Evolutionary conservation across 176 grass and related monocot species (phyloP), one percentile per base, ranked within the genome.

Genomic region (Oryza meyeriana): DNA sequence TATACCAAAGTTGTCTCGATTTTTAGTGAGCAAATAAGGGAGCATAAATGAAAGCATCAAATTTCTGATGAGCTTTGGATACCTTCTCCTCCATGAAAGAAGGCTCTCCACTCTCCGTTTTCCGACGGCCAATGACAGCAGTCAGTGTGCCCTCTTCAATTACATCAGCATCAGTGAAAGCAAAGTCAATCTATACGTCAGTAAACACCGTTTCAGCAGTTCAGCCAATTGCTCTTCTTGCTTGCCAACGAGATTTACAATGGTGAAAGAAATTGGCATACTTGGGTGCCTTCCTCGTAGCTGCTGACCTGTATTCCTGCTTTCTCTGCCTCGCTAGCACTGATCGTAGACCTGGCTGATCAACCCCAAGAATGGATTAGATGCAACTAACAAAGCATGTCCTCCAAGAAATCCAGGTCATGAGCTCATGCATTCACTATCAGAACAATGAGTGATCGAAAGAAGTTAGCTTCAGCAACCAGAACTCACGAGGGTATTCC

Each of bases 1-100:
- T 9, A 81, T 61, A 31, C 3, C 22, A 66, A 6, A 2, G 1
- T 35, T 67, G 6, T 35, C 25, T 5, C 0, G 9, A 3, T 39
- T 9, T 36, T 12, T 28, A 52, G 8, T 9, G 32, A 69, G 48
- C n/a, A 25, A 80, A 36, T 2, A 20, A 28, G 13, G 5, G 1
- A 58, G n/a, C 31, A 34, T 22, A 20, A 41, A 61, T 59, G 66
- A 50, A 34, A 34, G 5, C 6, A 20, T 36, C 14, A 10, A 6
- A 27, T 61, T 42, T 74, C 17, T 58, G 16, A 77, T 69, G 30
- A 52, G 31, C 12, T 32, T 24, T 14, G 73, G 9, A 30, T 74
- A 91, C 95, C 95, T 98, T 97, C 80, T 98, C 90, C 86, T 73
- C 25, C 24, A 89, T 72, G 82, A 98, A 93, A 69, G 92, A 98